A percentile compares a stretch with the other conserved stretches of the same genome.
phyloP scores from a whole-genome alignment of 495 filamentous ascomycete genomes.

The Pseudevernia furfuracea region DNA sequence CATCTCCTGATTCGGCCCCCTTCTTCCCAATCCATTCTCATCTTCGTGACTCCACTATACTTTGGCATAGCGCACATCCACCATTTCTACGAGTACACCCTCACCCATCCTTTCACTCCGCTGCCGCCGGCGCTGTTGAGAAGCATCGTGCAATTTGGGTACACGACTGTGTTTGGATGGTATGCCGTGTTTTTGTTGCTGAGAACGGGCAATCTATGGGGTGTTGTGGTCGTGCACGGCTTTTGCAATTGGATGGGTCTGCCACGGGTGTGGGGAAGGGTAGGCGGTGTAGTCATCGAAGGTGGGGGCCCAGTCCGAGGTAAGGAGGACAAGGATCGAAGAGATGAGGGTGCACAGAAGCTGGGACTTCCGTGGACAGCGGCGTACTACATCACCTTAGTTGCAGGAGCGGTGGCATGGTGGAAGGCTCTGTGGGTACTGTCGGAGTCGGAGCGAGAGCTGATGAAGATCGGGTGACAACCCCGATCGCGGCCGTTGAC shows the following conservation, averaged over 20 bases:
- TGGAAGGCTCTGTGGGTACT: conserved; percentile 61
- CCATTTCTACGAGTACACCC: conserved; percentile 89
- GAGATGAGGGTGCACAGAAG: conserved; percentile 21
- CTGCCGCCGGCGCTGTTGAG: conserved; percentile 52
- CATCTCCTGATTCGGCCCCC: conserved; percentile 60
- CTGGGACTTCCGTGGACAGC: conserved; percentile 55
- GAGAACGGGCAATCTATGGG: conserved; percentile 70
- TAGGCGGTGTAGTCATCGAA: conserved; percentile 40
- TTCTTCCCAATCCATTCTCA: conserved; percentile 46
- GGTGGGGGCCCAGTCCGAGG: conserved; percentile 30
- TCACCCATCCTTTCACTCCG: conserved; percentile 67
- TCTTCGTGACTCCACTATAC: conserved; percentile 77
- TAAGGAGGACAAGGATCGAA: conserved; percentile 37
- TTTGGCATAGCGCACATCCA: conserved; percentile 95
- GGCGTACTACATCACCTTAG: conserved; percentile 66
- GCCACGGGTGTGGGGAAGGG: conserved; percentile 76
- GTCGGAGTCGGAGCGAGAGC: conserved; percentile 50
- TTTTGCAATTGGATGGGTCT: conserved; percentile 93
- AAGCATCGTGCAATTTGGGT: conserved; percentile 78
- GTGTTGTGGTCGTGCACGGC: conserved; percentile 65
- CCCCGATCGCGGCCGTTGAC: neutral
- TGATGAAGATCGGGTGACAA: conserved; percentile 35
- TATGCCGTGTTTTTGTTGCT: conserved; percentile 87
- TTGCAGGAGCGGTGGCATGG: conserved; percentile 64
- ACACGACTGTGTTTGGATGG: conserved; percentile 89